A percentile compares a stretch with the other conserved stretches of the same genome.
phyloP scores from a whole-genome alignment of 176 grass and related monocot genomes.

The Oryza coarctata region DNA sequence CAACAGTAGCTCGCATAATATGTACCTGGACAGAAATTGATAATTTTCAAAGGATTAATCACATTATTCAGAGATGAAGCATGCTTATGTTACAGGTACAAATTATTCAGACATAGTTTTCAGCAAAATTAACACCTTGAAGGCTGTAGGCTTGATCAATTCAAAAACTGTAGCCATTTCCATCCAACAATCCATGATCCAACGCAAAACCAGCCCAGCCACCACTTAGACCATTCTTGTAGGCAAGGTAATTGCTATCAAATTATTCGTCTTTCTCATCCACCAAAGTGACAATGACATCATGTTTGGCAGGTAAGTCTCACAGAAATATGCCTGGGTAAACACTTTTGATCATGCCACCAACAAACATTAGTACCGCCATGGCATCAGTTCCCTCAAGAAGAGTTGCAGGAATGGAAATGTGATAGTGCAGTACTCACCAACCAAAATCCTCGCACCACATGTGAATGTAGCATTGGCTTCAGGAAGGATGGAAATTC shows the following conservation, averaged over 20 bases:
- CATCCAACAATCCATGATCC: slow-evolving; percentile 62
- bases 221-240: slow-evolving; percentile 68
- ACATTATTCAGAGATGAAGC: neutral
- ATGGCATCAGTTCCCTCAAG: neutral
- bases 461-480: slow-evolving; percentile 77
- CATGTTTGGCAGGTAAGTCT: slow-evolving; percentile 57
- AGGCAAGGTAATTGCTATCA: slow-evolving; percentile 65
- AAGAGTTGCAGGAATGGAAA: neutral
- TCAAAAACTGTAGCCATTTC: slow-evolving; percentile 69
- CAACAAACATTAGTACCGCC: slow-evolving; percentile 5
- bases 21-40: slow-evolving; percentile 52
- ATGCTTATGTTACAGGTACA: neutral
- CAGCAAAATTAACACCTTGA: slow-evolving; percentile 51
- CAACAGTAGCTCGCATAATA: slow-evolving; percentile 55
- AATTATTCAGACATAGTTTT: neutral
- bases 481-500: slow-evolving; percentile 65
- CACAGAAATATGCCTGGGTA: slow-evolving; percentile 69
- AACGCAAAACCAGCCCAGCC: slow-evolving; percentile 79
- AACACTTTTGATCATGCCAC: slow-evolving; percentile 43
- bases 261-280: slow-evolving; percentile 64
- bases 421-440: slow-evolving; percentile 38
- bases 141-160: slow-evolving; percentile 63
- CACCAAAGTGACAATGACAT: slow-evolving; percentile 57
- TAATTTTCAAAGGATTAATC: neutral
- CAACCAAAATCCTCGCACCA: slow-evolving; percentile 74